These are phyloP conservation scores for Annona cherimola DNA, from an alignment of 164 flowering plant genomes.

Conservation along the genomic window DNA sequence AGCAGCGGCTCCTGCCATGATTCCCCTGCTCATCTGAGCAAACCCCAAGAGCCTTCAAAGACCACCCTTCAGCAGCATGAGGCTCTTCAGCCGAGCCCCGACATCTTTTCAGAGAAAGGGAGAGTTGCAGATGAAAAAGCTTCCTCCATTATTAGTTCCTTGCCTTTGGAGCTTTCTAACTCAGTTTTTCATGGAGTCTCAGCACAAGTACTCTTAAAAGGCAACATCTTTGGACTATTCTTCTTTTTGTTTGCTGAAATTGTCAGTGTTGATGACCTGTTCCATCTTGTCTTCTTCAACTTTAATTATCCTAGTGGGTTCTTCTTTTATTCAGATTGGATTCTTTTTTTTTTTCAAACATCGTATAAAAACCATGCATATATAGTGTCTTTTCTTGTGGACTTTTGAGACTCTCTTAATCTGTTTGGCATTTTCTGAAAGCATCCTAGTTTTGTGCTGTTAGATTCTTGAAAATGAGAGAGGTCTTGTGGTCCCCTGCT, in stretches of 20 bases:
- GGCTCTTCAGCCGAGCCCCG: conserved; percentile 31
- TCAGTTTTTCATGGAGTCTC: conserved; percentile 44
- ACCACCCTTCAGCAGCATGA: conserved; percentile 22
- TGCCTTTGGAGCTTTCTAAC: conserved; percentile 8
- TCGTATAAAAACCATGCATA: background rate
- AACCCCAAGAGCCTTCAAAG: conserved; percentile 29
- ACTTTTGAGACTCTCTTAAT: background rate
- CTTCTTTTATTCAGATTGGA: background rate
- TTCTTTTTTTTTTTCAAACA: background rate
- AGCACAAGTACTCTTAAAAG: conserved; percentile 59
- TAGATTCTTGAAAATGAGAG: too few relatives aligned
- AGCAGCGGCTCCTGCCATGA: conserved; percentile 55
- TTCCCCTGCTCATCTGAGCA: conserved; percentile 56
- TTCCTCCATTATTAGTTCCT: conserved; percentile 9
- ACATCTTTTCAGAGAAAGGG: conserved; percentile 44
- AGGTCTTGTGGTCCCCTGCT: too few relatives aligned
- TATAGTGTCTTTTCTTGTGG: background rate
- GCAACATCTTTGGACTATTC: conserved; percentile 27
- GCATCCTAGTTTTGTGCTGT: background rate
- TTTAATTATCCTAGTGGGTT: background rate
- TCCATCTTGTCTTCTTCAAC: conserved; percentile 5
- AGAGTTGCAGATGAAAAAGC: conserved; percentile 26
- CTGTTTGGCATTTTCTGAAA: background rate
- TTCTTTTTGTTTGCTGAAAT: conserved; percentile 1
- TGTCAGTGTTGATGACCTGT: background rate